phyloP scores from a whole-genome alignment of 2,329 filamentous ascomycete genomes.

The Balansia obtecta region DNA sequence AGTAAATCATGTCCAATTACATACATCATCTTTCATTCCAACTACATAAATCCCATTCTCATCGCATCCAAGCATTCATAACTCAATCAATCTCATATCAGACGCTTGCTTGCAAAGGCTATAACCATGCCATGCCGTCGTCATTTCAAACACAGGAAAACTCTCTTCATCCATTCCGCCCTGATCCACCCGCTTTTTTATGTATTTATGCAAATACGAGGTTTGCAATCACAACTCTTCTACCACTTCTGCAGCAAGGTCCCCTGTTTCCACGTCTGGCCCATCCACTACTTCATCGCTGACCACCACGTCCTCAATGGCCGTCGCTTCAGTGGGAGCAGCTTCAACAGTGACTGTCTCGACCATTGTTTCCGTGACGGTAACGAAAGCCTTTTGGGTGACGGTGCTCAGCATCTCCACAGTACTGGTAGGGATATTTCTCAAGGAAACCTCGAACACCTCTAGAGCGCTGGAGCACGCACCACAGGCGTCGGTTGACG shows the following conservation, averaged over 20 bases:
- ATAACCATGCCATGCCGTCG: background rate
- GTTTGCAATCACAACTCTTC: background rate
- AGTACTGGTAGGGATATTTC: conserved; percentile 1
- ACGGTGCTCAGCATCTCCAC: conserved; percentile 7
- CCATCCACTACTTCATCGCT: background rate
- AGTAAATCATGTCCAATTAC: background rate
- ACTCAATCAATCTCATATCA: background rate
- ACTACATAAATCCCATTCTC: background rate
- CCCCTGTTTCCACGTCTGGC: background rate
- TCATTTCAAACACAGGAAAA: conserved; percentile 1
- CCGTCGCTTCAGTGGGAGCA: conserved; percentile 6
- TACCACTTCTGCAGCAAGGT: background rate
- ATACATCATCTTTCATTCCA: background rate
- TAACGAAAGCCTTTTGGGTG: conserved; percentile 13
- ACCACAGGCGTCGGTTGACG: conserved; percentile 12
- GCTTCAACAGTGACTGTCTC: conserved; percentile 8
- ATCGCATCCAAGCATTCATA: background rate
- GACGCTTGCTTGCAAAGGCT: conserved; percentile 1
- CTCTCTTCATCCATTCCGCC: background rate
- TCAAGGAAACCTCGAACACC: conserved; percentile 1
- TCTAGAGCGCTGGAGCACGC: conserved; percentile 9
- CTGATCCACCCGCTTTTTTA: background rate
- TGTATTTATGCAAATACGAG: background rate
- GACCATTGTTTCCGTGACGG: conserved; percentile 18
- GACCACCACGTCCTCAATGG: conserved; percentile 4